phyloP scores from a whole-genome alignment of 495 filamentous ascomycete species.

The Neurospora sp. region DNA sequence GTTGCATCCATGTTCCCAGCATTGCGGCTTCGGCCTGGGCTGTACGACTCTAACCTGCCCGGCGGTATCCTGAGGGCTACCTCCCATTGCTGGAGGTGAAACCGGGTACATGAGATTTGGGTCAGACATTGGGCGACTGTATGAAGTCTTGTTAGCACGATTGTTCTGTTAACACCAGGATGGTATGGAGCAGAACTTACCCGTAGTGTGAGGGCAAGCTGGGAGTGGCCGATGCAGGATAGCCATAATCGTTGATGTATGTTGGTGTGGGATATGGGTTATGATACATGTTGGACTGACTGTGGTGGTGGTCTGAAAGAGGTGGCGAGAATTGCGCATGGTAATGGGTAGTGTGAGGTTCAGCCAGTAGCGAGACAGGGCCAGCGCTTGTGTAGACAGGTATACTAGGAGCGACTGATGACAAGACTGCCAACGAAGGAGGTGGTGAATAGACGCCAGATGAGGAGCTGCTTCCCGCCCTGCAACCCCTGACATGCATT shows the following conservation, averaged over 20 bases:
- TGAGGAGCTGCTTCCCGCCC: conserved; percentile 32
- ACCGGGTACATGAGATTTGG: conserved; percentile 36
- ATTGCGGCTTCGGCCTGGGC: conserved; percentile 77
- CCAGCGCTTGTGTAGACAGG: conserved; percentile 39
- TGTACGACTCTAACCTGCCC: conserved; percentile 60
- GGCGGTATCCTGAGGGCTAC: conserved; percentile 19
- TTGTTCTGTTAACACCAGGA: neutral
- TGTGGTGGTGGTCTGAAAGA: conserved; percentile 25
- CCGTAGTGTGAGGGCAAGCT: conserved; percentile 36
- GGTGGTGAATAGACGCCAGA: conserved; percentile 30
- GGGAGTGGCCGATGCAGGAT: conserved; percentile 26
- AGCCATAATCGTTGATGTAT: conserved; percentile 30
- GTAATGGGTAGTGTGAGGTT: conserved; percentile 32
- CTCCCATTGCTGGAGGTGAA: conserved; percentile 17
- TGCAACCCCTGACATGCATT: conserved; percentile 26
- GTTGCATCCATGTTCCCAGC: conserved; percentile 94
- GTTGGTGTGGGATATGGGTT: conserved; percentile 18
- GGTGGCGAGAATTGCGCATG: conserved; percentile 35
- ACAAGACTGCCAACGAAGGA: conserved; percentile 29
- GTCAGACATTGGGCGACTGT: conserved; percentile 29
- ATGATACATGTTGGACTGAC: conserved; percentile 26
- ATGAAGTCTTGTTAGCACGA: conserved; percentile 9
- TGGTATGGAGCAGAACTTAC: conserved; percentile 16
- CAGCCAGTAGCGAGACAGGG: conserved; percentile 34
- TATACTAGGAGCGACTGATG: conserved; percentile 25